Percentiles rank a stretch among this genome's conserved stretches.
phyloP scores from a whole-genome alignment of 2,329 filamentous ascomycete genomes.

The Raffaelea arxii region DNA sequence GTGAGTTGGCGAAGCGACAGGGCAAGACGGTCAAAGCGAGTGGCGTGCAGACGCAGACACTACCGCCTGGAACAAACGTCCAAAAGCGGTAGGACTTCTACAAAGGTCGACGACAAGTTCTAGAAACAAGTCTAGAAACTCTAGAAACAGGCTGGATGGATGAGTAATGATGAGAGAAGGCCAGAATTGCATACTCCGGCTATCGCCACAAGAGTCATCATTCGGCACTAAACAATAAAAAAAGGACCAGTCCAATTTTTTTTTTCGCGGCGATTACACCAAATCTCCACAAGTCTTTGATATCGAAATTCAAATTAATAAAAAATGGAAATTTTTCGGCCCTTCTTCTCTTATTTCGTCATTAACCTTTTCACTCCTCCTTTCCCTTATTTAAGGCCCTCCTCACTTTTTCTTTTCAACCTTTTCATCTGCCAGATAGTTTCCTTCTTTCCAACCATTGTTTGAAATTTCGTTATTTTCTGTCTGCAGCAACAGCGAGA shows the following conservation, averaged over 20 bases:
- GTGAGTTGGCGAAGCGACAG: slow-evolving; percentile 37
- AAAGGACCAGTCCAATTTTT: not conserved
- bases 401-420: not conserved
- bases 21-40: slow-evolving; percentile 23
- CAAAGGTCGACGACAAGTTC: too few relatives aligned
- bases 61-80: slow-evolving; percentile 7
- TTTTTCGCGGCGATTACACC: not conserved
- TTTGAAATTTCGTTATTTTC: too few relatives aligned
- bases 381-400: not conserved
- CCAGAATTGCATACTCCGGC: not conserved
- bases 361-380: not conserved
- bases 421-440: not conserved
- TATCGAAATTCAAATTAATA: not conserved
- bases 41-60: slow-evolving; percentile 5
- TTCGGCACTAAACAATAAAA: not conserved
- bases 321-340: not conserved
- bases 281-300: not conserved
- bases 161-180: not conserved
- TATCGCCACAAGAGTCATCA: not conserved
- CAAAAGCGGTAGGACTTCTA: not conserved
- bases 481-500: too few relatives aligned
- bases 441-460: too few relatives aligned
- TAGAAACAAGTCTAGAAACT: too few relatives aligned
- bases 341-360: not conserved
- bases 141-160: too few relatives aligned